Percentiles rank a stretch among this genome's conserved stretches.
phyloP scores from a whole-genome alignment of 306 rosid species.

The Inga laurina region DNA sequence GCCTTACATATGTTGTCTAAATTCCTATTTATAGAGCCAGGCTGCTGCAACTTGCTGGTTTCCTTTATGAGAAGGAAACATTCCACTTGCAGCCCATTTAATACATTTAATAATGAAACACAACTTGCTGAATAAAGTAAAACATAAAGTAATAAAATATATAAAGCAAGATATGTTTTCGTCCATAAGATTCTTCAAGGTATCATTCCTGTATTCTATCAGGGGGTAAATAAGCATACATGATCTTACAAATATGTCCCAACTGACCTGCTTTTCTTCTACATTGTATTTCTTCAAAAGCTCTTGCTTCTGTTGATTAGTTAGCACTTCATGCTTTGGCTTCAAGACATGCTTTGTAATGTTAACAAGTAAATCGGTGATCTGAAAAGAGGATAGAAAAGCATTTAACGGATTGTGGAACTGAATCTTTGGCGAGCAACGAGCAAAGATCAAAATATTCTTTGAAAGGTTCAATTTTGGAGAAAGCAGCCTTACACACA shows the following conservation, averaged over 20 bases:
- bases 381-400: constrained; percentile 50
- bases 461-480: constrained; percentile 8
- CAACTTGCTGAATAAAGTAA: too few relatives aligned
- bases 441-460: constrained; percentile 1
- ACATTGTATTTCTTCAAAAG: constrained; percentile 73
- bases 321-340: constrained; percentile 79
- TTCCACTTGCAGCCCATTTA: too few relatives aligned
- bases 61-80: too few relatives aligned
- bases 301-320: constrained; percentile 60
- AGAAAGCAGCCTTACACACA: neutral
- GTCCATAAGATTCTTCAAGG: too few relatives aligned
- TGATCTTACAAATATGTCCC: neutral
- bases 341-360: constrained; percentile 86
- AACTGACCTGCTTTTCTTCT: constrained; percentile 89
- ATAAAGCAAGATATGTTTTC: too few relatives aligned
- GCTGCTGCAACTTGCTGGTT: too few relatives aligned
- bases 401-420: constrained; percentile 32
- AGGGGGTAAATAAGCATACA: neutral
- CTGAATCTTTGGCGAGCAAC: constrained; percentile 10
- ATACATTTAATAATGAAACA: too few relatives aligned
- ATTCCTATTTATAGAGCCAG: too few relatives aligned
- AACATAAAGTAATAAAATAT: too few relatives aligned
- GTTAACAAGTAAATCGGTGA: constrained; percentile 92
- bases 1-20: too few relatives aligned
- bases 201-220: too few relatives aligned